These are phyloP conservation scores for Fomes fomentarius DNA, from an alignment of 1,284 basidiomycete genomes.

Conservation along the genomic window DNA sequence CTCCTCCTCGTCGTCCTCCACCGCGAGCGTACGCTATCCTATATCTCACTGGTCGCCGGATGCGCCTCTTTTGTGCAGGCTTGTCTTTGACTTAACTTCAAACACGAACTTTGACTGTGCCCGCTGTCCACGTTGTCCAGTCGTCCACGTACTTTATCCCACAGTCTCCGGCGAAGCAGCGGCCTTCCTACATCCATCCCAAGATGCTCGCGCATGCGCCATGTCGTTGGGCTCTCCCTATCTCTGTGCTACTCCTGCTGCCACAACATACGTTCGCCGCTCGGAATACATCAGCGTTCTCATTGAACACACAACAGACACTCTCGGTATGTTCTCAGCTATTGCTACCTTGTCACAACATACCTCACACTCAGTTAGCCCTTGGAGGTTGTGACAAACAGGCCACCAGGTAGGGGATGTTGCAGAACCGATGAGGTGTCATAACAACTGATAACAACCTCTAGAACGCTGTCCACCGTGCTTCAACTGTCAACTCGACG, in stretches of 20 bases:
- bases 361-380: conserved; percentile 13
- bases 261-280: conserved; percentile 3
- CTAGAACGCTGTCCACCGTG: conserved; percentile 68
- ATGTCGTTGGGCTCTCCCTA: conserved; percentile 14
- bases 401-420: conserved; percentile 20
- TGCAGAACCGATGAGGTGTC: neutral
- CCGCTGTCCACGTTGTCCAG: neutral
- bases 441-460: no score
- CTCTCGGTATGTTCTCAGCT: conserved; percentile 16
- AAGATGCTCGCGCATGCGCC: conserved; percentile 17
- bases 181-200: conserved; percentile 4
- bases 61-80: neutral
- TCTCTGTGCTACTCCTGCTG: conserved; percentile 14
- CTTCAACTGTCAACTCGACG: conserved; percentile 87
- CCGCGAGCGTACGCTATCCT: neutral
- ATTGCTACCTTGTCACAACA: neutral
- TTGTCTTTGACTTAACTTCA: neutral
- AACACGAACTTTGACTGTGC: conserved; percentile 1
- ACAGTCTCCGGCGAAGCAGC: conserved; percentile 14
- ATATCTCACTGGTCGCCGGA: neutral
- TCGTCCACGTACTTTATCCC: conserved; percentile 8
- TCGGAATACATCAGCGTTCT: conserved; percentile 13
- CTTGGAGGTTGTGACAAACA: conserved; percentile 19
- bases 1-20: conserved; percentile 6
- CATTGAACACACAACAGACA: conserved; percentile 11